Evolutionary conservation across 805 yeast genomes (phyloP).

Genomic region (Ogataea kodamae): DNA sequence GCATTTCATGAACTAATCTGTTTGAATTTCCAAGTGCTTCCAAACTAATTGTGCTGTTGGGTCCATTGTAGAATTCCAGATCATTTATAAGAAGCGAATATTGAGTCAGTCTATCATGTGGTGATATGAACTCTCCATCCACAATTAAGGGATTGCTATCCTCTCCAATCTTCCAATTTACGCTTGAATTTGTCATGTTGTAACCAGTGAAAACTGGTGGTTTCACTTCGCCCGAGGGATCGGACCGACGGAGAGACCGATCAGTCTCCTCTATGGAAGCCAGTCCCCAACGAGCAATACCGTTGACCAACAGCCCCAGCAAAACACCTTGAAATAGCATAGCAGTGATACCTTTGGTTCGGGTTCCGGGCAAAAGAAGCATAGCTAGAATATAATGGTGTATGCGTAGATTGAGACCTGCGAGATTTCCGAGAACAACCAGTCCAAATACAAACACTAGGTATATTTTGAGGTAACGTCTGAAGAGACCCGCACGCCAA

Average conservation of each 20-base stretch:
- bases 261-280: constrained; percentile 85
- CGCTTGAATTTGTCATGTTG: constrained; percentile 29
- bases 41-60: constrained; percentile 42
- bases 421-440: constrained; percentile 45
- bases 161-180: constrained; percentile 36
- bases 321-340: constrained; percentile 79
- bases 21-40: constrained; percentile 33
- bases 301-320: constrained; percentile 76
- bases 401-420: constrained; percentile 69
- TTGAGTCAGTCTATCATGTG: constrained; percentile 39
- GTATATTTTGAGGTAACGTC: constrained; percentile 56
- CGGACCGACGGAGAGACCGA: constrained; percentile 63
- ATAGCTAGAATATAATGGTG: constrained; percentile 81
- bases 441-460: constrained; percentile 41
- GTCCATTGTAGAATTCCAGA: constrained; percentile 68
- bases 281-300: constrained; percentile 89
- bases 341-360: constrained; percentile 67
- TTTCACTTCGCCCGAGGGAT: constrained; percentile 53
- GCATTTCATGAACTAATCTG: constrained; percentile 27
- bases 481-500: constrained; percentile 75
- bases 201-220: constrained; percentile 49
- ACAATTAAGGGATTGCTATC: constrained; percentile 18
- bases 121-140: constrained; percentile 25
- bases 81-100: constrained; percentile 74
- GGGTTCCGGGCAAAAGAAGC: constrained; percentile 77